Percentiles rank a stretch among this genome's conserved stretches.
Evolutionary conservation across 805 yeast species (phyloP).

Genomic region (Lipomyces lipofer): DNA sequence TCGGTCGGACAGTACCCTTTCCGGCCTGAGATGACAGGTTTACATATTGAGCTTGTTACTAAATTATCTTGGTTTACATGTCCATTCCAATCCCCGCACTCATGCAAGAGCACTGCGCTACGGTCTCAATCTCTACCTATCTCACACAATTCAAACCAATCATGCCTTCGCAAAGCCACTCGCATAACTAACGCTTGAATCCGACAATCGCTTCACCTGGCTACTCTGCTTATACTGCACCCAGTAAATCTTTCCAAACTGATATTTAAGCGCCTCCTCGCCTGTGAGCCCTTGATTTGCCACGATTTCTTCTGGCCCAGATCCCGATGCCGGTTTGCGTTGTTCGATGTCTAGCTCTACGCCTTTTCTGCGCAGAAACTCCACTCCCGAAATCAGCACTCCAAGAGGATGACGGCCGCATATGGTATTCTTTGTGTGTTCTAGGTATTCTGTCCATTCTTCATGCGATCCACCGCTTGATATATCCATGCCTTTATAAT

Average conservation of each 20-base stretch:
- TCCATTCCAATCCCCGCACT: too few relatives aligned
- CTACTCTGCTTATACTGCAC: slow-evolving; percentile 30
- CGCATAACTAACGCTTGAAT: slow-evolving; percentile 30
- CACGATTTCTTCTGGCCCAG: slow-evolving; percentile 20
- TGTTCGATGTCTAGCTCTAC: slow-evolving; percentile 15
- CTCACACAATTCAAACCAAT: too few relatives aligned
- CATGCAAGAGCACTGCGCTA: too few relatives aligned
- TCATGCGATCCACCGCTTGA: slow-evolving; percentile 56
- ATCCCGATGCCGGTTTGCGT: slow-evolving; percentile 23
- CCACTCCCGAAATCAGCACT: slow-evolving; percentile 58
- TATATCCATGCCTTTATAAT: slow-evolving; percentile 66
- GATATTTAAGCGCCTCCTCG: slow-evolving; percentile 25
- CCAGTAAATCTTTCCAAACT: slow-evolving; percentile 29
- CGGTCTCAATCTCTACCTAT: too few relatives aligned
- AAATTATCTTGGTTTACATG: too few relatives aligned
- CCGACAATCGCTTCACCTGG: slow-evolving; percentile 14
- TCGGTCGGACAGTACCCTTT: too few relatives aligned
- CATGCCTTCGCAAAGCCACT: slow-evolving; percentile 30
- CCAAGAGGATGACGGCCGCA: slow-evolving; percentile 89
- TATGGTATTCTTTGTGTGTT: slow-evolving; percentile 77
- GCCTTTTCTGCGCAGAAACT: slow-evolving; percentile 35
- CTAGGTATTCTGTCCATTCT: slow-evolving; percentile 68
- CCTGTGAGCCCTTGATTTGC: slow-evolving; percentile 8
- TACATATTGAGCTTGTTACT: too few relatives aligned
- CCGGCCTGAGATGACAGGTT: too few relatives aligned